These are phyloP conservation scores for Vitis hybrid DNA, from an alignment of 177 flowering plant genomes.

Conservation along the genomic window DNA sequence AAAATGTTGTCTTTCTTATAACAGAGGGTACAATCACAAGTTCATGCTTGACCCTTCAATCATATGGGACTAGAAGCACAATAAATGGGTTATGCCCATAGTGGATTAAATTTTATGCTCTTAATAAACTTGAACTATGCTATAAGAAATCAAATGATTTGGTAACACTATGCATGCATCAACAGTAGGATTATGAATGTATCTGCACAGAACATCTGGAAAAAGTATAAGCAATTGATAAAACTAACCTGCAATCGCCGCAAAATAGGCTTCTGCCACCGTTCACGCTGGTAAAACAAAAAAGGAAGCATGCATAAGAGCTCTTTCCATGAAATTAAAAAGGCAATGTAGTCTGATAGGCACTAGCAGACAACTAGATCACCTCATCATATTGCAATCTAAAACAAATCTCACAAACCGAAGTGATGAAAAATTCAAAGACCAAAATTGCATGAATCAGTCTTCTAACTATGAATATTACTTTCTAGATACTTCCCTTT, in stretches of 20 bases:
- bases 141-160: background rate
- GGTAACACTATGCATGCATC: background rate
- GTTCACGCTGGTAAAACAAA: slow-evolving; percentile 67
- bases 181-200: background rate
- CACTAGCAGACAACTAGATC: background rate
- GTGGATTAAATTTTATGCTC: background rate
- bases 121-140: background rate
- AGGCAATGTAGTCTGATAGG: background rate
- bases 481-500: no score
- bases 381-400: no score
- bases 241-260: slow-evolving; percentile 88
- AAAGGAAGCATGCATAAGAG: slow-evolving; percentile 11
- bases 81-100: background rate
- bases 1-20: background rate
- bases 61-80: no score
- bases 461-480: no score
- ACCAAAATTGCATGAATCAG: no score
- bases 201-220: background rate
- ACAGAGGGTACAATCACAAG: background rate
- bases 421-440: background rate
- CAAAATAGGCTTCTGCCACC: slow-evolving; percentile 94
- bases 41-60: no score
- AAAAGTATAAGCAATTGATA: background rate
- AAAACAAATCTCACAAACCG: background rate
- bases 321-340: background rate